Base-by-base conservation (phyloP, 805 yeast genomes). In the Monosporozyma aerobia region DNA sequence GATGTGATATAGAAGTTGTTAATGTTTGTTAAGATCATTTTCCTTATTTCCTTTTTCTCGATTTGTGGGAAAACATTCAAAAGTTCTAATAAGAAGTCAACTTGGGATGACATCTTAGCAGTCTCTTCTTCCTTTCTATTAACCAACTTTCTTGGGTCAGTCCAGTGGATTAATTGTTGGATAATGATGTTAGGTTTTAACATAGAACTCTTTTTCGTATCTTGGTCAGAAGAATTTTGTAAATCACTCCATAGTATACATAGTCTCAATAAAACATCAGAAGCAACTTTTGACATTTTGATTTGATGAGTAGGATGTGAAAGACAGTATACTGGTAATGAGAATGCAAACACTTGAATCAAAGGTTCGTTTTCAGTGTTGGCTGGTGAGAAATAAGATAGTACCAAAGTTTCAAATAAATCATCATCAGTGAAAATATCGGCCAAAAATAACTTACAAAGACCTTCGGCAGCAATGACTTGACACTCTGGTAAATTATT, bases 321-420 rank as follows among this genome's bases (percentile, higher is more conserved):
- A 62, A 81, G 85, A 40, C 94, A 82, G 65, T 87, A 89, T 0
- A 87, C 95, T 0, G 97, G 97, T 16, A 90, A 74, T 64, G 96
- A 90, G 62, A 87, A 90, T 9, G 94, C 80, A 54, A 90, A 77
- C 0, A 87, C 86, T 66, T 90, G 97, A 48, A 82, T 74, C 55
- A 90, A 72, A 14, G 82, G 79, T 53, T 79, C 83, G 59, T 88
- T 88, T 5, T 73, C 69, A 5, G 78, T 68, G 51, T 83, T 83
- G 3, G 72, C 67, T 0, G 94, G 90, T 51, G 85, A 82, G 69
- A 87, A 90, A 62, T 89, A 92, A 0, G 86, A 77, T 51, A 87
- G 67, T 3, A 90, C 69, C 51, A 90, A 73, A 0, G 86, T 78
- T 62, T 85, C 90, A 59, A 86, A 78, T 40, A 89, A 69, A 53